These are phyloP conservation scores for Sugiyamaella paludigena DNA, from an alignment of 1,139 yeast genomes.

Conservation along the genomic window DNA sequence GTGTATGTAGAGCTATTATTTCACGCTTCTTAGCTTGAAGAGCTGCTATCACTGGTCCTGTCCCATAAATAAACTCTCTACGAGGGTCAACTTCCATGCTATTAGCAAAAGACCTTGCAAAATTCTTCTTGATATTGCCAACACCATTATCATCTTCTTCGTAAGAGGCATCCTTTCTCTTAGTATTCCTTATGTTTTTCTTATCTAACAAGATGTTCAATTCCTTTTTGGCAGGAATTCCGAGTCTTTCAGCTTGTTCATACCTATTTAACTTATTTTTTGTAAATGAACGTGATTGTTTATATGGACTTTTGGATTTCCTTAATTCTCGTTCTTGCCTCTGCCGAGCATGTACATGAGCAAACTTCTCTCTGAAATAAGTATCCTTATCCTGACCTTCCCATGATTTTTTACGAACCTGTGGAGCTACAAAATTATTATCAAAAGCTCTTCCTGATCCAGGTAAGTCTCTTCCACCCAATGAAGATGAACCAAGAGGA, in stretches of 20 bases:
- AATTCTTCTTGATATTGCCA: constrained; percentile 1
- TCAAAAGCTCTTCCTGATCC: constrained; percentile 38
- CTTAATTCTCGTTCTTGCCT: constrained; percentile 27
- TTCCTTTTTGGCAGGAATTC: constrained; percentile 10
- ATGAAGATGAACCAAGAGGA: not conserved
- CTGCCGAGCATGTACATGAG: constrained; percentile 56
- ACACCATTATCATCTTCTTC: not conserved
- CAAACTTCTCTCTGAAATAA: constrained; percentile 54
- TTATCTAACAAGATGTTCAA: constrained; percentile 15
- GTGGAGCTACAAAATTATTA: constrained; percentile 43
- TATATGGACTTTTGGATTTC: constrained; percentile 13
- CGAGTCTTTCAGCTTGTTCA: constrained; percentile 11
- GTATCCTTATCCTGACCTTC: constrained; percentile 53
- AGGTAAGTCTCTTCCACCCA: constrained; percentile 9
- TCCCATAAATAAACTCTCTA: constrained; percentile 72
- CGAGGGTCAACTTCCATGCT: constrained; percentile 41
- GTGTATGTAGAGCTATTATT: constrained; percentile 50
- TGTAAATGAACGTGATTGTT: constrained; percentile 19
- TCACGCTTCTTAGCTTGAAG: constrained; percentile 55
- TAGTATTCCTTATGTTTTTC: constrained; percentile 19
- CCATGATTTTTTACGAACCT: constrained; percentile 53
- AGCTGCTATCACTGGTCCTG: constrained; percentile 72
- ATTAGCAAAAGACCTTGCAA: constrained; percentile 5
- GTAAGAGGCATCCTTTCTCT: constrained; percentile 4
- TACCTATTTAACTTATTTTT: constrained; percentile 14